phyloP scores from a whole-genome alignment of 257 asterid species.

The Solanum lycopersicoides region DNA sequence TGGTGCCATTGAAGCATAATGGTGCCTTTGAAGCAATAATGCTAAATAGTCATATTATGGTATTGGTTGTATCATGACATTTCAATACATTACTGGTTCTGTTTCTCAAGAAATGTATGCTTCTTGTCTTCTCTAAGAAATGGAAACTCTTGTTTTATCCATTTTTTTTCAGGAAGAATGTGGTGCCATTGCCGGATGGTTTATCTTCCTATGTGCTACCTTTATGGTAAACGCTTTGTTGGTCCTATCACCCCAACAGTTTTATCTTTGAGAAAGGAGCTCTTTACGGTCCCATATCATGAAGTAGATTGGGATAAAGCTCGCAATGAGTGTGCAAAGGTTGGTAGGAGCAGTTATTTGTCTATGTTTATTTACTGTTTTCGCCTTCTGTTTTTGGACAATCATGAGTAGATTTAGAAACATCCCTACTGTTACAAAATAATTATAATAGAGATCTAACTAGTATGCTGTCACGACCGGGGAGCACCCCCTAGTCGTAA shows the following conservation, averaged over 20 bases:
- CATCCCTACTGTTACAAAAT: not conserved
- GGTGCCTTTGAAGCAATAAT: not conserved
- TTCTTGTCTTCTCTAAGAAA: slow-evolving; percentile 4
- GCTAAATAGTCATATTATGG: not conserved
- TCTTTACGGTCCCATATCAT: slow-evolving; percentile 70
- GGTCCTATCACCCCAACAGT: slow-evolving; percentile 91
- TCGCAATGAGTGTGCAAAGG: slow-evolving; percentile 94
- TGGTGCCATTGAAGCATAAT: not conserved
- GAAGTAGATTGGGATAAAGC: slow-evolving; percentile 84
- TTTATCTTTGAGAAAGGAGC: slow-evolving; percentile 86
- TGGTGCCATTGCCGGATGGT: slow-evolving; percentile 99
- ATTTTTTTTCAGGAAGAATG: slow-evolving; percentile 76
- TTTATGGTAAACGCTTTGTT: slow-evolving; percentile 86
- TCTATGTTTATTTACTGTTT: not conserved
- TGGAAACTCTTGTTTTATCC: slow-evolving; percentile 1
- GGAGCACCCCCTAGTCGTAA: too few species aligned
- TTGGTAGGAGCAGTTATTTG: slow-evolving; percentile 14
- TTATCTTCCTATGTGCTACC: slow-evolving; percentile 94
- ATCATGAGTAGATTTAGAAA: not conserved
- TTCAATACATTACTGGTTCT: not conserved
- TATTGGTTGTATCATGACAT: not conserved
- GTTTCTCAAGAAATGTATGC: not conserved
- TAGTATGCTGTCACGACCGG: not conserved
- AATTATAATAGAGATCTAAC: not conserved
- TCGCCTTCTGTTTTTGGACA: not conserved